Conservation (phyloP, 345 rosid species). For the Euphorbia peplus region DNA sequence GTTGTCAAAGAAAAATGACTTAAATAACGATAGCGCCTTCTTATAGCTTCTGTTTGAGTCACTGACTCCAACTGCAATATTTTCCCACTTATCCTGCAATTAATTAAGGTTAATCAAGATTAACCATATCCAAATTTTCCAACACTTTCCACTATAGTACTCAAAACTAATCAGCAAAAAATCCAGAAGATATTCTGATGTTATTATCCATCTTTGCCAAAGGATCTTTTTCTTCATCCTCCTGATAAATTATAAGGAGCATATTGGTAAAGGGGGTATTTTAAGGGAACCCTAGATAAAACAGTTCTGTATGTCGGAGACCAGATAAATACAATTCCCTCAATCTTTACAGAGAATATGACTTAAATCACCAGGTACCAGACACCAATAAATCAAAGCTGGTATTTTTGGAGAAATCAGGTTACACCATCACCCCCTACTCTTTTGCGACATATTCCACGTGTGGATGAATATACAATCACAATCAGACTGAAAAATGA, state of each 20-base stretch:
- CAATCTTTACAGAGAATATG: not conserved
- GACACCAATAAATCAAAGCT: not conserved
- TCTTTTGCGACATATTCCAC: not conserved
- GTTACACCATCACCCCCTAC: not conserved
- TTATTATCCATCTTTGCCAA: not conserved
- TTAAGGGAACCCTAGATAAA: not conserved
- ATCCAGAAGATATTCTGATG: not conserved
- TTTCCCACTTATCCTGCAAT: slow-evolving; percentile 69
- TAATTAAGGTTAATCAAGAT: not conserved
- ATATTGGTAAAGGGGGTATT: not conserved
- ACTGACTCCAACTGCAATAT: slow-evolving; percentile 81
- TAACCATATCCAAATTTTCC: not conserved
- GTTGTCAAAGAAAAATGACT: slow-evolving; percentile 94
- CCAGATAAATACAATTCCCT: not conserved
- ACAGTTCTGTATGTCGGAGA: not conserved
- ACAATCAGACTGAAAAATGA: not conserved
- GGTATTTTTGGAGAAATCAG: not conserved
- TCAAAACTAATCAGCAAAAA: not conserved
- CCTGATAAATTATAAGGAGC: not conserved
- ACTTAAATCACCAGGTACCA: not conserved
- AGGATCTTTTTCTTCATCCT: not conserved
- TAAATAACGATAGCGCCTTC: slow-evolving; percentile 82
- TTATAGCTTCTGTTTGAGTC: slow-evolving; percentile 76
- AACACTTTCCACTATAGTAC: not conserved
- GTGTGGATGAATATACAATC: not conserved